These are phyloP conservation scores for Lactarius evosmus DNA, from an alignment of 768 basidiomycete genomes.

Conservation along the genomic window DNA sequence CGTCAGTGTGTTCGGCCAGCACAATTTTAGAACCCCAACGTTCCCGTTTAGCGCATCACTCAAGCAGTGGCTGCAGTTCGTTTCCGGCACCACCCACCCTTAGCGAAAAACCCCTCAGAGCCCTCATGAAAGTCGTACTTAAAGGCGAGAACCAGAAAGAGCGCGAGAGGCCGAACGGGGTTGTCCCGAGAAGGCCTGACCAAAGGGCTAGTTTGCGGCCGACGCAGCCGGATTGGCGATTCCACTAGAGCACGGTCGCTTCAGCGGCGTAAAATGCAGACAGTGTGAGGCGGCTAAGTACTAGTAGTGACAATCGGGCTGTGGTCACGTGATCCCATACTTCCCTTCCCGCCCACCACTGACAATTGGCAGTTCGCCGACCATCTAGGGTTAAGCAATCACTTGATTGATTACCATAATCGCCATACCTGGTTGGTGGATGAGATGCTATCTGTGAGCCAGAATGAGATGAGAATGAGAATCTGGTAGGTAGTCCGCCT, in stretches of 20 bases:
- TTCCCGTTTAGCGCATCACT: neutral
- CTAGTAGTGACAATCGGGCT: neutral
- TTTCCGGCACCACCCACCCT: neutral
- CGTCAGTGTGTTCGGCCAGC: conserved; percentile 61
- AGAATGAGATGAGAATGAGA: neutral
- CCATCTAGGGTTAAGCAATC: conserved; percentile 34
- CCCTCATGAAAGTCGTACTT: conserved; percentile 7
- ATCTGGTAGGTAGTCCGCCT: neutral
- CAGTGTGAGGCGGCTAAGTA: conserved; percentile 31
- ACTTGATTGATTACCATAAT: neutral
- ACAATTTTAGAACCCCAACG: conserved; percentile 65
- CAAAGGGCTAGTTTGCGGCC: conserved; percentile 46
- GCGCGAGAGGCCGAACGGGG: conserved; percentile 37
- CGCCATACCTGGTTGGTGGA: conserved; percentile 42
- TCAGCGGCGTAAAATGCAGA: conserved; percentile 47
- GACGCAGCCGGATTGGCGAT: conserved; percentile 43
- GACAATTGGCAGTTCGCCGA: conserved; percentile 42
- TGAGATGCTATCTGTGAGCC: neutral
- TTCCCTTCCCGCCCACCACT: conserved; percentile 47
- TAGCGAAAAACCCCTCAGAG: neutral
- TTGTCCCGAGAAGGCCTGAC: conserved; percentile 35
- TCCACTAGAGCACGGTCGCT: conserved; percentile 44
- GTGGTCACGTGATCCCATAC: conserved; percentile 42
- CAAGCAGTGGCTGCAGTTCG: neutral
- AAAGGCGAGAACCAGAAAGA: conserved; percentile 34